Evolutionary conservation across 2,329 filamentous ascomycete species (phyloP).

Genomic region (Alternaria triticina): DNA sequence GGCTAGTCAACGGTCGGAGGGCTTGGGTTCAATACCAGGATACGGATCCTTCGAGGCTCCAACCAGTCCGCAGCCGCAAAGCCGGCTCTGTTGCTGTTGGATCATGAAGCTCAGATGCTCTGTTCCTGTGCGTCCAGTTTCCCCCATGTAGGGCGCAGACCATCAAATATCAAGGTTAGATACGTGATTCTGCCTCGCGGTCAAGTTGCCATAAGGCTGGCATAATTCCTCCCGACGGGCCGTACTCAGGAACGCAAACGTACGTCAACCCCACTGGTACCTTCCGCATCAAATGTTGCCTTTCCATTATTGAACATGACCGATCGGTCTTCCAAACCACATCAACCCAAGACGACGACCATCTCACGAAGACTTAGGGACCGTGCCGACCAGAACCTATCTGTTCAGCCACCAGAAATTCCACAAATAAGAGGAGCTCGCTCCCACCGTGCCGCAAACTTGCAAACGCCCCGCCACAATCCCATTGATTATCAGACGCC

Average conservation of each 20-base stretch:
- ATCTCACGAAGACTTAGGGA: constrained; percentile 47
- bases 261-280: constrained; percentile 45
- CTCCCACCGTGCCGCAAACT: constrained; percentile 43
- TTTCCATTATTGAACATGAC: constrained; percentile 42
- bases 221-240: constrained; percentile 33
- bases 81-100: constrained; percentile 42
- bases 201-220: constrained; percentile 38
- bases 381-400: constrained; percentile 36
- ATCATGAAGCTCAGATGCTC: constrained; percentile 36
- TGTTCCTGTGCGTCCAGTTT: constrained; percentile 43
- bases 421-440: constrained; percentile 35
- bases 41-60: constrained; percentile 47
- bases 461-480: constrained; percentile 37
- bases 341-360: constrained; percentile 36
- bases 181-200: constrained; percentile 42
- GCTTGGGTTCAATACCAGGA: constrained; percentile 43
- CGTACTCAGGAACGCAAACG: constrained; percentile 37
- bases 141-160: constrained; percentile 46
- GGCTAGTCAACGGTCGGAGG: constrained; percentile 47
- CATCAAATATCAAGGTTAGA: constrained; percentile 34
- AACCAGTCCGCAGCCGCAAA: constrained; percentile 46
- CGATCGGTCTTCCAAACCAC: constrained; percentile 39
- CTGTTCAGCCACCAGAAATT: constrained; percentile 39
- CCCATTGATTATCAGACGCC: constrained; percentile 37
- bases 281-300: constrained; percentile 35